phyloP scores from a whole-genome alignment of 148 eudicot genomes.

The Chenopodium formosanum region DNA sequence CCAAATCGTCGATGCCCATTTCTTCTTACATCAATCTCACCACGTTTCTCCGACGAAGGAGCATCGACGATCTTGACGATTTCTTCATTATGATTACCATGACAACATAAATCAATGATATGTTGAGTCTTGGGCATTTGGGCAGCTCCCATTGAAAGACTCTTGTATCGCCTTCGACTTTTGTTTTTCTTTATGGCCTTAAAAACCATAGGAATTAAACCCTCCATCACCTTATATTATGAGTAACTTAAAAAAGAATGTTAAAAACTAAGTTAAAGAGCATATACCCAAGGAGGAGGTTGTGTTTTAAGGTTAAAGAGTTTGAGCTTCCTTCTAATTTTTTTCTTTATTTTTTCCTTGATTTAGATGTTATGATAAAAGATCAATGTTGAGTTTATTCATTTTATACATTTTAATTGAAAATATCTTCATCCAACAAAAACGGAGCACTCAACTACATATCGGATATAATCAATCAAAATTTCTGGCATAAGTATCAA shows the following conservation, averaged over 20 bases:
- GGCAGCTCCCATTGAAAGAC: conserved; percentile 28
- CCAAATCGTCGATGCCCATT: conserved; percentile 27
- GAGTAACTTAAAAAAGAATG: too few species aligned
- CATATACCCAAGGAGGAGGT: too few species aligned
- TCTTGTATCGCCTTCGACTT: conserved; percentile 27
- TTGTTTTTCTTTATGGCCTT: conserved; percentile 36
- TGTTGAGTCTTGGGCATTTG: conserved; percentile 22
- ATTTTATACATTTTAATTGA: background rate
- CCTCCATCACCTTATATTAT: conserved; percentile 34
- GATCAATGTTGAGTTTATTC: background rate
- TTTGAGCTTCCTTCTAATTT: conserved; percentile 16
- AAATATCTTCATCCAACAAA: background rate
- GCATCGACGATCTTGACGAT: background rate
- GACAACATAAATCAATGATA: conserved; percentile 32
- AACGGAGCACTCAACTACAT: background rate
- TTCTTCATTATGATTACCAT: background rate
- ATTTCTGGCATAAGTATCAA: too few species aligned
- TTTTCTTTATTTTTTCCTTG: background rate
- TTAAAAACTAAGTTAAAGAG: too few species aligned
- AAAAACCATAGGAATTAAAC: conserved; percentile 41
- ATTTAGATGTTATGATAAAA: conserved; percentile 5
- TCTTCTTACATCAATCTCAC: background rate
- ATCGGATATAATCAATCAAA: conserved; percentile 1
- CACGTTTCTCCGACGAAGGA: conserved; percentile 15
- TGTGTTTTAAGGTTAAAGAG: conserved; percentile 10